Evolutionary conservation across 2,329 filamentous ascomycete species (phyloP).

Genomic region (Ophiocordyceps polyrhachis-furcata): DNA sequence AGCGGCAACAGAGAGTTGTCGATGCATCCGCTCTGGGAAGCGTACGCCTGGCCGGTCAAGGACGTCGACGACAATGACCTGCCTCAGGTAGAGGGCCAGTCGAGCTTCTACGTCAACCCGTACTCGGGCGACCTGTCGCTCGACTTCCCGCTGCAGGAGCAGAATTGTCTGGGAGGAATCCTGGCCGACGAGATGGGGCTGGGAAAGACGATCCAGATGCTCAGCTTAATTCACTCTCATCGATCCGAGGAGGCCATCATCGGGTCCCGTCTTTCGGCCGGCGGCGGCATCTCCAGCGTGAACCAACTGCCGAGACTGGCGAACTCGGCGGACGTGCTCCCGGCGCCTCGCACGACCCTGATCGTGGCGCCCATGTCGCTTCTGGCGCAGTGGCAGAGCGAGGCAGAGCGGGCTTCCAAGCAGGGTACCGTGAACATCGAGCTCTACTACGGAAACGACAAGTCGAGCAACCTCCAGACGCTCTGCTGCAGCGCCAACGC

Average conservation of each 20-base stretch:
- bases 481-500: slow-evolving; percentile 62
- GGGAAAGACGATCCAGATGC: slow-evolving; percentile 97
- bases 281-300: slow-evolving; percentile 21
- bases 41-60: slow-evolving; percentile 75
- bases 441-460: slow-evolving; percentile 85
- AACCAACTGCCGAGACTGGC: slow-evolving; percentile 45
- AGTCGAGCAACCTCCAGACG: slow-evolving; percentile 56
- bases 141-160: slow-evolving; percentile 82
- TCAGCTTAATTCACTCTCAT: slow-evolving; percentile 79
- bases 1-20: slow-evolving; percentile 53
- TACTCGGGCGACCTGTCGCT: slow-evolving; percentile 90
- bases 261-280: slow-evolving; percentile 14
- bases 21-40: slow-evolving; percentile 96
- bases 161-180: slow-evolving; percentile 84
- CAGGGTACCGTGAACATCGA: slow-evolving; percentile 66
- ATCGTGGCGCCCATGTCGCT: slow-evolving; percentile 96
- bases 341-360: slow-evolving; percentile 74
- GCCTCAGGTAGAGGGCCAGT: slow-evolving; percentile 42
- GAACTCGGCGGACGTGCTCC: slow-evolving; percentile 35
- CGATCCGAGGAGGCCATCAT: slow-evolving; percentile 34
- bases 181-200: slow-evolving; percentile 95
- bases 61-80: slow-evolving; percentile 72
- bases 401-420: slow-evolving; percentile 78
- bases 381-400: slow-evolving; percentile 91
- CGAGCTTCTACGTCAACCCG: slow-evolving; percentile 84